Base-by-base conservation (phyloP, 352 stramenopile genomes). In the Plasmopara viticola region DNA sequence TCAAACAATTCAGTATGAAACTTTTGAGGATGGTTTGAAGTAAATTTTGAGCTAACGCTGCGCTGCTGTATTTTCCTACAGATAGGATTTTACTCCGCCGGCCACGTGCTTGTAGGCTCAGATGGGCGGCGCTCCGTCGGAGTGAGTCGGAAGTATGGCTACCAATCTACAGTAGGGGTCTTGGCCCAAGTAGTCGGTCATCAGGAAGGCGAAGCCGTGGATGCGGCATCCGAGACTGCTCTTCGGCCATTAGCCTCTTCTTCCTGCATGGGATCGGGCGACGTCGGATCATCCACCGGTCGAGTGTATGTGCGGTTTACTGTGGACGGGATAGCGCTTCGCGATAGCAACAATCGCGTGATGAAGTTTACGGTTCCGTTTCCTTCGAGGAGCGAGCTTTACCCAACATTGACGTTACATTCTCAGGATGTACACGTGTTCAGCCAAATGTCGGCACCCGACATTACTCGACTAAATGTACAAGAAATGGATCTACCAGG, bases 11-110 rank as follows among this genome's bases (percentile, higher is more conserved):
- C 84, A 57, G 84, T 94, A 70, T 70, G n/a, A 33, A 18, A 30
- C 15, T 55, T 54, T 6, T 14, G 12, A 5, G 34, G 29, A 14
- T 41, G 39, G 28, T 25, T 25, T 25, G 20, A 2, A 37, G 38
- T 40, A 13, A 5, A 42, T 4, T 46, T 18, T 41, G 13, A 53
- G 42, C 48, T 58, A 51, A 55, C 20, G 48, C 46, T 17, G 25
- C 9, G 33, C 15, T 51, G 30, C 31, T 46, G 25, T 45, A 34
- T 55, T 29, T 48, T 58, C 14, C 25, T 44, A 37, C 65, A 94
- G 84, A 78, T 90, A 51, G 81, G 84, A 37, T 87, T 87, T 52
- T 89, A 90, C 56, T 91, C 81, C 7, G 78, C 82, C 25, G 84
- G 84, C 13, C 79, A 88, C 31, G 74, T 94, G 1, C 65, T 94